Evolutionary conservation across 2,329 filamentous ascomycete species (phyloP), one percentile per base, ranked within the genome.

Genomic region (Stagonosporopsis tanaceti): DNA sequence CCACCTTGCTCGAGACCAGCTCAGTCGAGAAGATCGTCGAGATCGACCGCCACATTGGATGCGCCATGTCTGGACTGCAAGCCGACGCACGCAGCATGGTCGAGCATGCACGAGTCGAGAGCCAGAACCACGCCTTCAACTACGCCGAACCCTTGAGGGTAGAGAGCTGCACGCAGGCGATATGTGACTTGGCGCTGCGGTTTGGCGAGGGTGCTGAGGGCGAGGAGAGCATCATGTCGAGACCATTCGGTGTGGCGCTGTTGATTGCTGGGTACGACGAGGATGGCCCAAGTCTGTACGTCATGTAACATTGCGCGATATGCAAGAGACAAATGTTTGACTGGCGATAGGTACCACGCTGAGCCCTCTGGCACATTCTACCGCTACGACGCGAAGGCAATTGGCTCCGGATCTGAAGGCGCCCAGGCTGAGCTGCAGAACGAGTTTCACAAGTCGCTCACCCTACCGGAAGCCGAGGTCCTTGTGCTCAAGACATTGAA

Each of bases 1-100:
- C 92, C 57, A 96, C 94, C 61, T 90, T 99, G 62, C 92, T 99
- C 73, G 95, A 98, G 81, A 96, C 95, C 30, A 96, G 92, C 44
- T 97, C 93, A 38, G 95, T 99, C 73, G 95, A 99, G 81, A 99
- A 99, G 87, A 98, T 99, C 73, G 94, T 99, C 78, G 95, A 99
- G 80, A 98, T 99, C 78, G 95, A 99, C 83, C 88, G 91, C 76
- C 95, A 99, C 83, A 97, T 99, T 71, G 95, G 95, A 73, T 98
- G 95, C 81, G 95, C 95, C 81, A 99, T 99, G 93, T 95, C 91
- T 35, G 95, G 95, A 44, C 87, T 99, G 65, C 95, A 99, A 84
- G 95, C 95, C 73, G 95, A 99, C 79, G 95, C 95, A 63, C 90
- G 95, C 75, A 95, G 91, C 80, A 96, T 99, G 90, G 88, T 99